Percentiles rank a stretch among this genome's conserved stretches.
These are phyloP conservation scores for Fraxinus angustifolia DNA, from an alignment of 305 asterid genomes.

Conservation along the genomic window DNA sequence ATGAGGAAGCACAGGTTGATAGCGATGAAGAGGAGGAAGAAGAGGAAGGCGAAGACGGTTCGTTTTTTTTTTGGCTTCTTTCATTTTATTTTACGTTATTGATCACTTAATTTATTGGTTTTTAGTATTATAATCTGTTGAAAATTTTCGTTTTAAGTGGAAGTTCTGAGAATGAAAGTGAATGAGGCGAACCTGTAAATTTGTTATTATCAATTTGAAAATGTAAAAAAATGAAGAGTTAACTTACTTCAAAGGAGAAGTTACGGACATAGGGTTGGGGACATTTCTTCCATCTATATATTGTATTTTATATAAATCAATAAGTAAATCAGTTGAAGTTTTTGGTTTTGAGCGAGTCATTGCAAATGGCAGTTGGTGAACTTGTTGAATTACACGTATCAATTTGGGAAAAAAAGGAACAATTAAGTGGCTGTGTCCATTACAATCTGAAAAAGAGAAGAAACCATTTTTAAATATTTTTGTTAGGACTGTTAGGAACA, in stretches of 20 bases:
- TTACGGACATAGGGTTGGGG: not conserved
- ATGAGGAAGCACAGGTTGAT: conserved; percentile 72
- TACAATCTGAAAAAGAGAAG: not conserved
- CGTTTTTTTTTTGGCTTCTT: conserved; percentile 15
- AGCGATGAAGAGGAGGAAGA: conserved; percentile 92
- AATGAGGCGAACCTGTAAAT: not conserved
- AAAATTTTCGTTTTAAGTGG: not conserved
- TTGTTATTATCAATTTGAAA: not conserved
- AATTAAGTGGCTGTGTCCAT: not conserved
- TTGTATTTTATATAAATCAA: not conserved
- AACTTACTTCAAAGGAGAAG: conserved; percentile 15
- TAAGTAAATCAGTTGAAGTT: not conserved
- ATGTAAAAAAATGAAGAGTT: not conserved
- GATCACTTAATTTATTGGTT: not conserved
- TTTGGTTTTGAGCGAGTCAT: not conserved
- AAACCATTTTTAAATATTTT: not conserved
- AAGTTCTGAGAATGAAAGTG: not conserved
- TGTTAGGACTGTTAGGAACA: not conserved
- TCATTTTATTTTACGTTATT: not conserved
- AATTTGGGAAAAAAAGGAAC: not conserved
- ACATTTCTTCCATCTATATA: not conserved
- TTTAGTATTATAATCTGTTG: not conserved
- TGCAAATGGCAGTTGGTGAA: not conserved
- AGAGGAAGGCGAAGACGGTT: conserved; percentile 91
- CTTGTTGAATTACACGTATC: not conserved